Evolutionary conservation across 345 rosid genomes (phyloP).

Genomic region (Durio zibethinus): DNA sequence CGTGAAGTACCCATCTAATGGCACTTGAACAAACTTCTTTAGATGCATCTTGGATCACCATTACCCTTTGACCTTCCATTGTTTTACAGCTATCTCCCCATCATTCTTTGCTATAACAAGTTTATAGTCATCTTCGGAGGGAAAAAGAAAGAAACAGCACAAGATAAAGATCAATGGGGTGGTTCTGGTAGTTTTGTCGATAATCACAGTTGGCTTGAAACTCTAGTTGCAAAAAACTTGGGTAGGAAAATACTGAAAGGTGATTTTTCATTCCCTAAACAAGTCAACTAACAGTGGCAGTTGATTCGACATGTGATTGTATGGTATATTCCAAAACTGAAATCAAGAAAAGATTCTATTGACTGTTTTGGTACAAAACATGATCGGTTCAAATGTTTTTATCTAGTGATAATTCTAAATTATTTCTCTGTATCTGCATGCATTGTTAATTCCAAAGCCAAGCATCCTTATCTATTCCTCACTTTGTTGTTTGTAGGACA

Average conservation of each 20-base stretch:
- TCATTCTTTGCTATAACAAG: not conserved
- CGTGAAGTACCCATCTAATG: constrained; percentile 34
- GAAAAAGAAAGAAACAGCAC: not conserved
- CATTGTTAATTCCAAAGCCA: not conserved
- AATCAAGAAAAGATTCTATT: not conserved
- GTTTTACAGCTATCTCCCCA: not conserved
- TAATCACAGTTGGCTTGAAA: not conserved
- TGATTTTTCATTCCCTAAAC: not conserved
- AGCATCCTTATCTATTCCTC: not conserved
- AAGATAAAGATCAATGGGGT: not conserved
- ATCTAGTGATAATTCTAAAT: not conserved
- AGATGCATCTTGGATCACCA: constrained; percentile 45
- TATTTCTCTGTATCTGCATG: not conserved
- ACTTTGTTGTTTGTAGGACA: not conserved
- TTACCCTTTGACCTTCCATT: constrained; percentile 30
- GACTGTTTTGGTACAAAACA: constrained; percentile 1
- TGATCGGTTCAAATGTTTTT: not conserved
- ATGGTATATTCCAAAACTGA: not conserved
- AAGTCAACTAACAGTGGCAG: not conserved
- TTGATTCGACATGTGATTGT: not conserved
- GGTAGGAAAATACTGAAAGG: not conserved
- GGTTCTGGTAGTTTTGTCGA: not conserved
- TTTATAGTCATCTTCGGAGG: not conserved
- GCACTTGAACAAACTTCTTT: constrained; percentile 25
- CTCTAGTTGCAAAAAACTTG: not conserved